These are phyloP conservation scores for Nothophaeocryptopus gaeumannii DNA, from an alignment of 2,329 filamentous ascomycete species.

Conservation along the genomic window DNA sequence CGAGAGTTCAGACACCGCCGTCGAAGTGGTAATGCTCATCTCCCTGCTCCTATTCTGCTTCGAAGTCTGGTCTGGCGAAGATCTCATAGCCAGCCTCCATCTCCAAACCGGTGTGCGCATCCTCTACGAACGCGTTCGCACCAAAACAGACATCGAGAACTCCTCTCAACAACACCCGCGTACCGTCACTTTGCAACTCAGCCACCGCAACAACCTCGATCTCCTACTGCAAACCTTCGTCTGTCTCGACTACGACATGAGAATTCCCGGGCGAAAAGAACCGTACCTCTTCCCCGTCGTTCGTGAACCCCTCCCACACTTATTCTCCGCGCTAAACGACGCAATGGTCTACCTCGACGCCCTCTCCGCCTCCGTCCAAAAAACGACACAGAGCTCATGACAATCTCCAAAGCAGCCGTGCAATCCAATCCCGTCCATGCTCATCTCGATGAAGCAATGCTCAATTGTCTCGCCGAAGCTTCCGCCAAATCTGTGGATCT, in stretches of 20 bases:
- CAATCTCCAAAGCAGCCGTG: no score
- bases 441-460: no score
- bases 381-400: no score
- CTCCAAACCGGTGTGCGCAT: background rate
- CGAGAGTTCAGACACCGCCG: background rate
- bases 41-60: slow-evolving; percentile 5
- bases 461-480: background rate
- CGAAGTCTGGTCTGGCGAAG: slow-evolving; percentile 6
- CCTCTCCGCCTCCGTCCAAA: background rate
- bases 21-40: slow-evolving; percentile 4
- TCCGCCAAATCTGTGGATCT: background rate
- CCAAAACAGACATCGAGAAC: background rate
- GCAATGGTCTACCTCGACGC: slow-evolving; percentile 1
- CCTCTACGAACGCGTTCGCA: slow-evolving; percentile 1
- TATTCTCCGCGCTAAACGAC: background rate
- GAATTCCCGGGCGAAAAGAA: background rate
- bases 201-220: background rate
- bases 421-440: no score
- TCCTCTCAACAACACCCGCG: background rate
- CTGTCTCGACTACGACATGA: slow-evolving; percentile 2
- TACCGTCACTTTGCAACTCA: background rate
- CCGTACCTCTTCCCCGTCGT: background rate
- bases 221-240: slow-evolving; percentile 2
- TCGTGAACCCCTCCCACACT: background rate
- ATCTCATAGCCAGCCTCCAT: slow-evolving; percentile 1